Evolutionary conservation across 345 rosid species (phyloP).

Genomic region (Moricandia moricandioides): DNA sequence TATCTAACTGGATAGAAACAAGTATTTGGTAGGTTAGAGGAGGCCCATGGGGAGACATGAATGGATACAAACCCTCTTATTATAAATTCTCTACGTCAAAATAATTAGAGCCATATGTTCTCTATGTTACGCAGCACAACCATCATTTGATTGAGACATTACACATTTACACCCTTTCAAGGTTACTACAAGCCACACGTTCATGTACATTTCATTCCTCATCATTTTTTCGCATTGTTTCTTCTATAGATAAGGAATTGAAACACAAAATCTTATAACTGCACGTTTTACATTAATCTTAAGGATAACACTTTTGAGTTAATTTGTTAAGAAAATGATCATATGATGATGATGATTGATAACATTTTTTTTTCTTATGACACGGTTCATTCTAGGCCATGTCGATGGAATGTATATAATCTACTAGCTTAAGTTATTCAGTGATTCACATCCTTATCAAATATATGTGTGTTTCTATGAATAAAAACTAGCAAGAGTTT

Average conservation of each 20-base stretch:
- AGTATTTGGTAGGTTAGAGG: conserved; percentile 15
- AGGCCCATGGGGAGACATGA: conserved; percentile 31
- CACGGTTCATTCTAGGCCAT: background rate
- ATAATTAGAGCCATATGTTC: conserved; percentile 25
- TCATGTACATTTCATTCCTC: background rate
- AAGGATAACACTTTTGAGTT: background rate
- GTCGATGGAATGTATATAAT: background rate
- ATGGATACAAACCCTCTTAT: conserved; percentile 19
- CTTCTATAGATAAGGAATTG: background rate
- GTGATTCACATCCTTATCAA: background rate
- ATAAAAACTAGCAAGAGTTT: background rate
- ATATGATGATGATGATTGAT: background rate
- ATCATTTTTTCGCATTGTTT: background rate
- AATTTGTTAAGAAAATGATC: background rate
- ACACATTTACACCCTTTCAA: conserved; percentile 5
- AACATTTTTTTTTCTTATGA: background rate
- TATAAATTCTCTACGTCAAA: conserved; percentile 30
- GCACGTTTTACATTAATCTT: background rate
- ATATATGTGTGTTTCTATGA: background rate
- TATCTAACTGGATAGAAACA: conserved; percentile 13
- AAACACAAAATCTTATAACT: background rate
- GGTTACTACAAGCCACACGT: conserved; percentile 17
- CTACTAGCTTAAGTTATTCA: background rate
- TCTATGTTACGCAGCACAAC: conserved; percentile 14
- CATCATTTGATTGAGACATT: conserved; percentile 24